A percentile compares a stretch with the other conserved stretches of the same genome.
Evolutionary conservation across 495 filamentous ascomycete species (phyloP).

Genomic region (Penicillium chermesinum): DNA sequence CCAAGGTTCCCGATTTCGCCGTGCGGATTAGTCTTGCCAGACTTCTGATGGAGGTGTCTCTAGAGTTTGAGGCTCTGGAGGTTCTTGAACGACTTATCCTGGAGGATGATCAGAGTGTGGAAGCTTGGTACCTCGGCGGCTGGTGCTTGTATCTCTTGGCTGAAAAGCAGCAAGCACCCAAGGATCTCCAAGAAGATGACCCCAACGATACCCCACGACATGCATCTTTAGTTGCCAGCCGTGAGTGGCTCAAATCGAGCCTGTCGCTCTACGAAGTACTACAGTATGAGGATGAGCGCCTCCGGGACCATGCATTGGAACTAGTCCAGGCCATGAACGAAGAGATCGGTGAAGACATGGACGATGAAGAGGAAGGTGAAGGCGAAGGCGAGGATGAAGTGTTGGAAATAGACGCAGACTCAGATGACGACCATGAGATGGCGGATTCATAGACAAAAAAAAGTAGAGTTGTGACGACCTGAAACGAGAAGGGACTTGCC

Average conservation of each 20-base stretch:
- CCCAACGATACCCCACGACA: slow-evolving; percentile 30
- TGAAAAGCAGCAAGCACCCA: slow-evolving; percentile 54
- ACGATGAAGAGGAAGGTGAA: slow-evolving; percentile 43
- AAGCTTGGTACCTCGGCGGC: slow-evolving; percentile 94
- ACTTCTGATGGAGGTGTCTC: slow-evolving; percentile 80
- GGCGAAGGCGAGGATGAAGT: slow-evolving; percentile 40
- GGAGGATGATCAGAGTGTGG: slow-evolving; percentile 90
- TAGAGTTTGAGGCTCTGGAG: slow-evolving; percentile 78
- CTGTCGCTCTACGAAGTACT: slow-evolving; percentile 42
- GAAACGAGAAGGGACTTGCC: slow-evolving; percentile 6
- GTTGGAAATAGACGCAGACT: slow-evolving; percentile 37
- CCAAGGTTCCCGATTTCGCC: slow-evolving; percentile 71
- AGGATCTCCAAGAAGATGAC: slow-evolving; percentile 23
- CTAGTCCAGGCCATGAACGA: slow-evolving; percentile 53
- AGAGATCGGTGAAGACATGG: slow-evolving; percentile 51
- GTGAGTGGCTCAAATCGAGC: slow-evolving; percentile 50
- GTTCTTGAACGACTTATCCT: slow-evolving; percentile 76
- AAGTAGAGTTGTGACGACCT: slow-evolving; percentile 13
- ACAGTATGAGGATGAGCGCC: slow-evolving; percentile 50
- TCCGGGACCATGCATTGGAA: slow-evolving; percentile 50
- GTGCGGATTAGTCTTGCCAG: slow-evolving; percentile 76
- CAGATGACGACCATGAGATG: slow-evolving; percentile 49
- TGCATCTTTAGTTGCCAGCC: slow-evolving; percentile 41
- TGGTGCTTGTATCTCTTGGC: slow-evolving; percentile 81
- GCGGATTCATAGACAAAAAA: slow-evolving; percentile 33